Evolutionary conservation across 768 basidiomycete species (phyloP).

Genomic region (Podaxis sp.): DNA sequence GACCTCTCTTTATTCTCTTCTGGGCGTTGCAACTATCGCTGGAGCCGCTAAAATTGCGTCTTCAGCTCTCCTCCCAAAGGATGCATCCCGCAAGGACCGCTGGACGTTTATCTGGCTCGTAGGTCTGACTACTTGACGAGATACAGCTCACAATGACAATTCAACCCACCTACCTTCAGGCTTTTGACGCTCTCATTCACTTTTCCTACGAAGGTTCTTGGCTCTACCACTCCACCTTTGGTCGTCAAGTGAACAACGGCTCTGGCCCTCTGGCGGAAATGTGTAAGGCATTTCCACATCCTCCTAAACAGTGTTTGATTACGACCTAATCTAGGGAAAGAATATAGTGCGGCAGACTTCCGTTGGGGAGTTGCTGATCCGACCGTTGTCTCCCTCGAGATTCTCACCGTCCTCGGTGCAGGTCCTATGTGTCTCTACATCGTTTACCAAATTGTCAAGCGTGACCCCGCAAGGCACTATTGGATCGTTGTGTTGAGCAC

Average conservation of each 20-base stretch:
- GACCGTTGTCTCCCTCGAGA: slow-evolving; percentile 78
- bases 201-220: slow-evolving; percentile 80
- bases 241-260: slow-evolving; percentile 68
- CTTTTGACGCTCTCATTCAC: slow-evolving; percentile 81
- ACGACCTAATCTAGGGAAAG: slow-evolving; percentile 54
- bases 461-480: slow-evolving; percentile 69
- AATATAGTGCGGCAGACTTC: slow-evolving; percentile 77
- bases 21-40: slow-evolving; percentile 53
- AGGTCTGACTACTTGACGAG: slow-evolving; percentile 20
- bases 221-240: slow-evolving; percentile 75
- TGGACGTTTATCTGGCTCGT: slow-evolving; percentile 82
- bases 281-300: slow-evolving; percentile 48
- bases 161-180: slow-evolving; percentile 33
- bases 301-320: not conserved
- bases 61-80: slow-evolving; percentile 59
- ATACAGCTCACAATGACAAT: not conserved
- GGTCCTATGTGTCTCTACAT: slow-evolving; percentile 77
- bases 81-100: slow-evolving; percentile 61
- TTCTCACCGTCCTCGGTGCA: slow-evolving; percentile 78
- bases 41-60: slow-evolving; percentile 53
- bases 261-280: slow-evolving; percentile 68
- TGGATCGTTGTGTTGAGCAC: slow-evolving; percentile 82
- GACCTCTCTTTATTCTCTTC: slow-evolving; percentile 65
- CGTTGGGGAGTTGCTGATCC: slow-evolving; percentile 83
- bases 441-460: slow-evolving; percentile 58